phyloP scores from a whole-genome alignment of 139 green algal genomes.

The Volvox reticuliferus region DNA sequence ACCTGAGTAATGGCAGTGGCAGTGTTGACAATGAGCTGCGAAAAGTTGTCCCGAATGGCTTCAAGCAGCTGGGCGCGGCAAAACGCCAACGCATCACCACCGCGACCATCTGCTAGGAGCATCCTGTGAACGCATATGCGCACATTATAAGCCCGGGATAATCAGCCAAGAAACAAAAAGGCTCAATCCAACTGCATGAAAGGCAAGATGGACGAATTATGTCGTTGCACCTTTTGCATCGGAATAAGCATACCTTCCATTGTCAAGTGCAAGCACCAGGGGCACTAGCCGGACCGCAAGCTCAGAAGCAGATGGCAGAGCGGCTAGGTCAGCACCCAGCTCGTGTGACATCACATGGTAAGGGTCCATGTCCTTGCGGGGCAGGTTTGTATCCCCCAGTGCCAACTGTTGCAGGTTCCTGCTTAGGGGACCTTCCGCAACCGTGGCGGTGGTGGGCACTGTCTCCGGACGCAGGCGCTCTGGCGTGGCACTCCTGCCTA shows the following conservation, averaged over 20 bases:
- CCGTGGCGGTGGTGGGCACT: background rate
- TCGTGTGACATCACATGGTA: background rate
- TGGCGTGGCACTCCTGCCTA: background rate
- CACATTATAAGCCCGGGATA: too few relatives aligned
- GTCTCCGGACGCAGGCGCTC: background rate
- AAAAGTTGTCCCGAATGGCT: conserved; percentile 18
- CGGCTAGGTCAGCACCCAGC: background rate
- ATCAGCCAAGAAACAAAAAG: too few relatives aligned
- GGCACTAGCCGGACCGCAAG: conserved; percentile 11
- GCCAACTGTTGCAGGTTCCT: background rate
- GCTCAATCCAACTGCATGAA: too few relatives aligned
- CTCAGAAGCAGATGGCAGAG: background rate
- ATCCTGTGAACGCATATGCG: background rate
- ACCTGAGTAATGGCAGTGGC: conserved; percentile 8
- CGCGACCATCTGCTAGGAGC: background rate
- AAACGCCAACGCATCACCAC: background rate
- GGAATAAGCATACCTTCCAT: conserved; percentile 6
- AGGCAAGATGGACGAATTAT: too few relatives aligned
- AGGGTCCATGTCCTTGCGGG: background rate
- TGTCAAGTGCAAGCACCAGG: conserved; percentile 24
- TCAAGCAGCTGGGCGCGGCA: conserved; percentile 32
- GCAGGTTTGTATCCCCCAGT: background rate
- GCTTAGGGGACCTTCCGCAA: background rate
- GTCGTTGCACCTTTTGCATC: too few relatives aligned
- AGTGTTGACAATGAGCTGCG: conserved; percentile 27